phyloP scores from a whole-genome alignment of 2,329 filamentous ascomycete genomes.

The Penicillium sumatraense region DNA sequence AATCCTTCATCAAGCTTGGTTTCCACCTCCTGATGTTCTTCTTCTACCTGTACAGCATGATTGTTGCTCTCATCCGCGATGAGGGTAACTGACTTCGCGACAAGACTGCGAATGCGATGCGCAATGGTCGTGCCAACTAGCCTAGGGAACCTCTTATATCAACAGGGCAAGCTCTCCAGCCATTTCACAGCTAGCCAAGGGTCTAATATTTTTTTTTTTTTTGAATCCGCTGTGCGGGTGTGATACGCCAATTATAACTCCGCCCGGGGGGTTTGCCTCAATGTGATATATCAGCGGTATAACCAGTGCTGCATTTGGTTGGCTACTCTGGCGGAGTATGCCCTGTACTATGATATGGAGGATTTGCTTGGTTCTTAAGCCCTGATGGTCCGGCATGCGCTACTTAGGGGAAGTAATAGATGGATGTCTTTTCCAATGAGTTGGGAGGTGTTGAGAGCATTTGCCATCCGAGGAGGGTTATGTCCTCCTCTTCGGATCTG shows the following conservation, averaged over 20 bases:
- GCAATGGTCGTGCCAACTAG: constrained; percentile 35
- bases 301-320: constrained; percentile 1
- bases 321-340: constrained; percentile 13
- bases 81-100: constrained; percentile 74
- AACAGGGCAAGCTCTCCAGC: constrained; percentile 3
- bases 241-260: constrained; percentile 3
- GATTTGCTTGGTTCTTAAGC: constrained; percentile 17
- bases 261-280: background rate
- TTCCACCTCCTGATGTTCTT: constrained; percentile 99
- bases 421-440: constrained; percentile 9
- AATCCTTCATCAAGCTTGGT: constrained; percentile 98
- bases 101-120: constrained; percentile 46
- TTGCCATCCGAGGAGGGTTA: constrained; percentile 15
- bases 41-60: constrained; percentile 99
- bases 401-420: constrained; percentile 22
- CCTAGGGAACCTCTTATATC: constrained; percentile 10
- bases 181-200: background rate
- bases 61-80: constrained; percentile 93
- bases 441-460: constrained; percentile 12
- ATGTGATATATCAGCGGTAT: constrained; percentile 17
- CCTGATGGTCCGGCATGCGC: constrained; percentile 17
- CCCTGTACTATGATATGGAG: constrained; percentile 20
- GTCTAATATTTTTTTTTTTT: background rate
- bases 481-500: constrained; percentile 20
- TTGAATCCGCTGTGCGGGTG: background rate